phyloP scores from a whole-genome alignment of 495 filamentous ascomycete genomes.

The Penicillium subrubescens region DNA sequence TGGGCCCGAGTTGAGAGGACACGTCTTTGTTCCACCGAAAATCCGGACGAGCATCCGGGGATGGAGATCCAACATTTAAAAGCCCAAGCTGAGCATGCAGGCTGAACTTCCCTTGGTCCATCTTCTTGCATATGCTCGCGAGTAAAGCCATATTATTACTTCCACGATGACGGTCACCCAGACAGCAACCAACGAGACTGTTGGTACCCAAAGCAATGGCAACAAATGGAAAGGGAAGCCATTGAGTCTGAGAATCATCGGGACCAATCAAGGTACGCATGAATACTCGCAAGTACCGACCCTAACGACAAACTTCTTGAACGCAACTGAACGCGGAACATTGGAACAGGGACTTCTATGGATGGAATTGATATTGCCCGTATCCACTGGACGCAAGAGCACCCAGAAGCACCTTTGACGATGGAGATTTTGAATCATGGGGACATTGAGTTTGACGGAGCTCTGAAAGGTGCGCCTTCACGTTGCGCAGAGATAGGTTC shows the following conservation, averaged over 20 bases:
- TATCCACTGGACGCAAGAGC: slow-evolving; percentile 43
- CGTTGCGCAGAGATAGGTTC: not conserved
- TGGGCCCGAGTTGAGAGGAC: not conserved
- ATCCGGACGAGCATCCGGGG: not conserved
- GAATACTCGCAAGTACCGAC: slow-evolving; percentile 13
- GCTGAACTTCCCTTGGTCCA: not conserved
- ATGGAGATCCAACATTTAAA: not conserved
- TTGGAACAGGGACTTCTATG: slow-evolving; percentile 26
- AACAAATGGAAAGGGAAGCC: not conserved
- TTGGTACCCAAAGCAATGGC: not conserved
- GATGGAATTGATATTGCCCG: slow-evolving; percentile 44
- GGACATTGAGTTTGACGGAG: not conserved
- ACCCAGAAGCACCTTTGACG: slow-evolving; percentile 40
- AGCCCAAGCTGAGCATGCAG: not conserved
- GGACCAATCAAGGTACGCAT: not conserved
- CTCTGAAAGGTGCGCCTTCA: not conserved
- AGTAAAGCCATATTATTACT: not conserved
- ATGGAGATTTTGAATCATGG: slow-evolving; percentile 25
- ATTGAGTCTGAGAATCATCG: not conserved
- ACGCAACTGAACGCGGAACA: not conserved
- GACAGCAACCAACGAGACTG: not conserved
- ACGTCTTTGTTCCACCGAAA: not conserved
- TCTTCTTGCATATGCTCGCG: not conserved
- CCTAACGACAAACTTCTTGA: not conserved
- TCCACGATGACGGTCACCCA: not conserved